phyloP scores from a whole-genome alignment of 2,329 filamentous ascomycete genomes.

The Escovopsis sp. region DNA sequence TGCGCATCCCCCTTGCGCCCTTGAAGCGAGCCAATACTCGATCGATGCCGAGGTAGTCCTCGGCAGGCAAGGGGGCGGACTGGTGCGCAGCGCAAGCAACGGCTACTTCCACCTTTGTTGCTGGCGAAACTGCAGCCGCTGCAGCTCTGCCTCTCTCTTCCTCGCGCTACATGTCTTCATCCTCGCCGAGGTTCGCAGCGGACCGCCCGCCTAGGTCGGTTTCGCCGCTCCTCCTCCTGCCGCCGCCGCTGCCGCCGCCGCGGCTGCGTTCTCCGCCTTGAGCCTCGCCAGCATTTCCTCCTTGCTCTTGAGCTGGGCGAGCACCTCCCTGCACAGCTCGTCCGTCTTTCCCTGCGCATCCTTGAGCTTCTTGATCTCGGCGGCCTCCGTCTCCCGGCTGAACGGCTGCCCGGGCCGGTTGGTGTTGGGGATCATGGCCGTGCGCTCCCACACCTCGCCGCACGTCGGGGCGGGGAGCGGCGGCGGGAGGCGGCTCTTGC shows the following conservation, averaged over 20 bases:
- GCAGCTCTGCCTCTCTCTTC: background rate
- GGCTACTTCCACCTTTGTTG: background rate
- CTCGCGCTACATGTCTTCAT: constrained; percentile 2
- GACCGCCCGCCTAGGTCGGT: constrained; percentile 4
- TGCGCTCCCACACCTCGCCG: constrained; percentile 47
- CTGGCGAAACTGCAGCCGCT: background rate
- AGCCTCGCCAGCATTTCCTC: constrained; percentile 45
- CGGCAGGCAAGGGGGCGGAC: too few species aligned
- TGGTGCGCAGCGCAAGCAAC: too few species aligned
- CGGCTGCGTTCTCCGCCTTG: constrained; percentile 44
- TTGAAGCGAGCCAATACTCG: too few species aligned
- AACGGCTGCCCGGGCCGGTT: constrained; percentile 58
- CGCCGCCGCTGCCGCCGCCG: constrained; percentile 16
- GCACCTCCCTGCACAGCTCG: constrained; percentile 43
- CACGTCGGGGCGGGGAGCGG: constrained; percentile 22
- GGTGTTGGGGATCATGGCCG: constrained; percentile 58
- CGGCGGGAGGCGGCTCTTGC: constrained; percentile 26
- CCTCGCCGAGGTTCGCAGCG: constrained; percentile 1
- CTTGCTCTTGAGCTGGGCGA: constrained; percentile 47
- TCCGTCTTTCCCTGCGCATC: constrained; percentile 51
- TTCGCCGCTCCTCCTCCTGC: background rate
- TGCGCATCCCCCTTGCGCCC: too few species aligned
- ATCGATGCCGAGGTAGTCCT: too few species aligned
- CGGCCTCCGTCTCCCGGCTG: constrained; percentile 53
- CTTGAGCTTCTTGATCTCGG: constrained; percentile 44